A percentile compares a stretch with the other conserved stretches of the same genome.
phyloP scores from a whole-genome alignment of 1,139 yeast genomes.

The Blastobotrys capitulatus region DNA sequence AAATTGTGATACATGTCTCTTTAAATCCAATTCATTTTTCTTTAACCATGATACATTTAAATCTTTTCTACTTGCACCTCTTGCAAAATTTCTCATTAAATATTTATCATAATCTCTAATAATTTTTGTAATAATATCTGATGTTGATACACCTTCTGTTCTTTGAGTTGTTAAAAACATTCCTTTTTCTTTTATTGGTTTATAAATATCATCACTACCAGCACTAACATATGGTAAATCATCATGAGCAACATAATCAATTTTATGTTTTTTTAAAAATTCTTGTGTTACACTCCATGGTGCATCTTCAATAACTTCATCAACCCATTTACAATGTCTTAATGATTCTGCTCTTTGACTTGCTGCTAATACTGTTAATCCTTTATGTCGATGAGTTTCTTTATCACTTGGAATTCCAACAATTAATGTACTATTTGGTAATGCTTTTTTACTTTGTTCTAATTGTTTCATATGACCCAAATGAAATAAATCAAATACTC shows the following conservation, averaged over 20 bases:
- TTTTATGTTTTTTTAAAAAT: slow-evolving; percentile 68
- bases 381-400: slow-evolving; percentile 88
- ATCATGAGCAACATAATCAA: slow-evolving; percentile 97
- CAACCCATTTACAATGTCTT: slow-evolving; percentile 93
- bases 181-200: slow-evolving; percentile 85
- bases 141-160: slow-evolving; percentile 93
- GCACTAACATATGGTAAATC: slow-evolving; percentile 90
- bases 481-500: slow-evolving; percentile 94
- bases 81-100: slow-evolving; percentile 91
- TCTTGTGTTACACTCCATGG: slow-evolving; percentile 94
- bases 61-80: slow-evolving; percentile 96
- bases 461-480: slow-evolving; percentile 96
- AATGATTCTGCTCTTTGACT: slow-evolving; percentile 84
- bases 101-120: slow-evolving; percentile 95
- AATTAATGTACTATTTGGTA: slow-evolving; percentile 75
- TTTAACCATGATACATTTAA: slow-evolving; percentile 95
- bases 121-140: slow-evolving; percentile 91
- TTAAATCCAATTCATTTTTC: slow-evolving; percentile 90
- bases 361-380: slow-evolving; percentile 85
- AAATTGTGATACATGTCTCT: slow-evolving; percentile 83
- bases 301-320: slow-evolving; percentile 88
- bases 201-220: slow-evolving; percentile 85
- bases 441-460: slow-evolving; percentile 94
- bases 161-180: slow-evolving; percentile 92
- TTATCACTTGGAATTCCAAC: slow-evolving; percentile 90